These are phyloP conservation scores for Pleurotus tuber-regium DNA, from an alignment of 768 basidiomycete genomes.

Conservation along the genomic window DNA sequence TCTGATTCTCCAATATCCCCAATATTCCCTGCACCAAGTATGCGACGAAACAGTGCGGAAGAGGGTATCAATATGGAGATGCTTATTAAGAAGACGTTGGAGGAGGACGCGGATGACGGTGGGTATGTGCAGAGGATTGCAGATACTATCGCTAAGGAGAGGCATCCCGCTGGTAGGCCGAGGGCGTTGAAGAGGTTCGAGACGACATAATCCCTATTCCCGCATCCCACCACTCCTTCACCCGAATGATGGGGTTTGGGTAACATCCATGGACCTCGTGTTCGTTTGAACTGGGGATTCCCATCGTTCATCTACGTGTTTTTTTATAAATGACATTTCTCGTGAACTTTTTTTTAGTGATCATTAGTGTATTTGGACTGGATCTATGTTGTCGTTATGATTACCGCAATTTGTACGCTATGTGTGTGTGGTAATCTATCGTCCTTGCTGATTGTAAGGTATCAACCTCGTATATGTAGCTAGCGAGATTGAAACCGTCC, in stretches of 20 bases:
- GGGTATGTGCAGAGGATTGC: constrained; percentile 60
- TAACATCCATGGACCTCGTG: no score
- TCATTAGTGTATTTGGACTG: neutral
- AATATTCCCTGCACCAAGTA: constrained; percentile 62
- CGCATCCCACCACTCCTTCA: no score
- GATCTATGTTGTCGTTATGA: neutral
- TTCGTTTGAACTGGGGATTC: neutral
- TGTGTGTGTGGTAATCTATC: neutral
- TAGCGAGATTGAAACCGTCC: no score
- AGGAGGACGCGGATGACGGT: constrained; percentile 53
- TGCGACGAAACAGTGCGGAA: constrained; percentile 44
- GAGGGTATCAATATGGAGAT: constrained; percentile 61
- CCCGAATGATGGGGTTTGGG: no score
- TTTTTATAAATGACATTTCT: neutral
- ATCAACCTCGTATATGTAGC: neutral
- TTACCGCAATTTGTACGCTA: neutral
- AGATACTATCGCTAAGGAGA: constrained; percentile 56
- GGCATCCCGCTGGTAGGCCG: constrained; percentile 43
- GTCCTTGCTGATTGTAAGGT: neutral
- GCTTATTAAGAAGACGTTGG: constrained; percentile 58
- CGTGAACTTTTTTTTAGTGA: neutral
- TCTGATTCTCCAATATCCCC: constrained; percentile 35
- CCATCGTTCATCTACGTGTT: neutral
- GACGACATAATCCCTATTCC: constrained; percentile 49
- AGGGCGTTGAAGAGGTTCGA: constrained; percentile 62